Evolutionary conservation across 1,284 basidiomycete genomes (phyloP).

Genomic region (Marasmius fiardii): DNA sequence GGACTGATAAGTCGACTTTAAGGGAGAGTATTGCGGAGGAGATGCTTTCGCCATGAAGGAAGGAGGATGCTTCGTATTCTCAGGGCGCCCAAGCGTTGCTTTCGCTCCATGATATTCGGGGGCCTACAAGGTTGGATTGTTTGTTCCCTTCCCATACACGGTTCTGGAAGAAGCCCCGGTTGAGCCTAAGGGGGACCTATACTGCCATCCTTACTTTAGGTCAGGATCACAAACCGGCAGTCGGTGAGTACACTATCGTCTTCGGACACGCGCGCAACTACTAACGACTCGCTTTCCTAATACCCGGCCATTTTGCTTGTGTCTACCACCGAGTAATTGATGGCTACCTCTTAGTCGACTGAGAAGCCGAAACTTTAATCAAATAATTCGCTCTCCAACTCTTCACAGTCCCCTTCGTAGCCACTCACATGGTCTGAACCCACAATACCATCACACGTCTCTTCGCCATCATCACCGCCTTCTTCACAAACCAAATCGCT

Average conservation of each 20-base stretch:
- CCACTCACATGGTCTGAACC: conserved; percentile 73
- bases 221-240: conserved; percentile 71
- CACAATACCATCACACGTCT: conserved; percentile 75
- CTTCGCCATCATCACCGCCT: conserved; percentile 78
- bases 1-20: conserved; percentile 63
- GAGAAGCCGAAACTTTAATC: conserved; percentile 91
- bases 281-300: conserved; percentile 5
- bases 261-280: conserved; percentile 5
- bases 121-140: conserved; percentile 66
- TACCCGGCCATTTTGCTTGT: conserved; percentile 80
- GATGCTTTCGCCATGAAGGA: conserved; percentile 58
- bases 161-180: conserved; percentile 81
- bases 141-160: conserved; percentile 77
- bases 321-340: conserved; percentile 89
- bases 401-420: conserved; percentile 85
- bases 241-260: conserved; percentile 50
- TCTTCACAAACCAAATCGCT: conserved; percentile 84
- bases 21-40: conserved; percentile 72
- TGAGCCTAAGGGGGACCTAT: conserved; percentile 80
- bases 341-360: conserved; percentile 86
- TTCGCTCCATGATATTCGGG: conserved; percentile 46
- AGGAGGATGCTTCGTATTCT: conserved; percentile 36
- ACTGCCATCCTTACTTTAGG: conserved; percentile 74
- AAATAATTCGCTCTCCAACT: conserved; percentile 90
- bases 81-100: conserved; percentile 33